Evolutionary conservation across 2,329 filamentous ascomycete species (phyloP).

Genomic region (Nigrospora sphaerica): DNA sequence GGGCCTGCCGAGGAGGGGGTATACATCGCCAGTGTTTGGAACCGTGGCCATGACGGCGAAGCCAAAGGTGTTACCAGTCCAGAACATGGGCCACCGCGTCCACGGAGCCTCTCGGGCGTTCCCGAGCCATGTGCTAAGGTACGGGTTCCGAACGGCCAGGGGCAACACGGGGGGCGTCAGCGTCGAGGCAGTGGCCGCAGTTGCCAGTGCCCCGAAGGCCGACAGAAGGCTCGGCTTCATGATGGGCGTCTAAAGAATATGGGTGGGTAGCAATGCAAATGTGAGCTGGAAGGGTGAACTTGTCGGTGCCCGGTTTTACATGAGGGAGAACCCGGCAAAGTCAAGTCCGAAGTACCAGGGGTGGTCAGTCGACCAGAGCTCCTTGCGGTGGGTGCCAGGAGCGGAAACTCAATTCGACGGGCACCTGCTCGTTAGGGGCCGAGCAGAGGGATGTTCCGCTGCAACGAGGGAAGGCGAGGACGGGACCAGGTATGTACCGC

Average conservation of each 20-base stretch:
- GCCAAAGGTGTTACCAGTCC: constrained; percentile 51
- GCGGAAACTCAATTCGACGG: too few species aligned
- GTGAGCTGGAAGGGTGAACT: too few species aligned
- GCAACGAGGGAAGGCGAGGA: too few species aligned
- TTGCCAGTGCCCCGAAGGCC: constrained; percentile 21
- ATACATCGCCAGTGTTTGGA: constrained; percentile 33
- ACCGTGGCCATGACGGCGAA: constrained; percentile 43
- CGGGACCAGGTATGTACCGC: too few species aligned
- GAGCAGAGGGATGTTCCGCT: too few species aligned
- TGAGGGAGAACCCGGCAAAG: too few species aligned
- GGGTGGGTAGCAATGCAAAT: neutral
- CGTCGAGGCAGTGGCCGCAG: constrained; percentile 36
- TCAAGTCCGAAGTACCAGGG: too few species aligned
- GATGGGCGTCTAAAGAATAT: neutral
- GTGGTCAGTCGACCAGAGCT: too few species aligned
- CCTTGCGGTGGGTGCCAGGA: too few species aligned
- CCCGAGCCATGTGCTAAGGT: constrained; percentile 54
- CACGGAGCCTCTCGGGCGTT: constrained; percentile 68
- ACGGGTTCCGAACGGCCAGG: constrained; percentile 52
- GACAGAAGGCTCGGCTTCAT: constrained; percentile 21
- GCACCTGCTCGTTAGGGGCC: too few species aligned
- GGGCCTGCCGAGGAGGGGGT: constrained; percentile 42
- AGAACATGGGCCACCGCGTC: constrained; percentile 83
- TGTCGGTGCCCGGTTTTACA: too few species aligned
- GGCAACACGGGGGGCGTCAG: constrained; percentile 51